Evolutionary conservation across 169 alveolate genomes (phyloP).

Genomic region (Plasmodium fragile): DNA sequence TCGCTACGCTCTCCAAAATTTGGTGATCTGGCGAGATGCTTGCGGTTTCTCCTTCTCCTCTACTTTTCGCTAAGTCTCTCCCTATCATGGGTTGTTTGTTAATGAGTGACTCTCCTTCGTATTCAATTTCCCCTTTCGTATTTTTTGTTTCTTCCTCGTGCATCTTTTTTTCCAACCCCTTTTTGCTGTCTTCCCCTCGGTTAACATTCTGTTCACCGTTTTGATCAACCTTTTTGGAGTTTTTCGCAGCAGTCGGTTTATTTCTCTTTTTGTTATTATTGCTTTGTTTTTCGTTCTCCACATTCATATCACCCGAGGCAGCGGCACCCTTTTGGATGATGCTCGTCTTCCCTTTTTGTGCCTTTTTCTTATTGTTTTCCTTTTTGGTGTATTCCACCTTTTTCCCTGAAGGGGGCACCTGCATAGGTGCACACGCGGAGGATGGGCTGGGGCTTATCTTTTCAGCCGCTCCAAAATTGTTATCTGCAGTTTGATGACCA

Average conservation of each 20-base stretch:
- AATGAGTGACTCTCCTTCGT: background rate
- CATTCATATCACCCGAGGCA: background rate
- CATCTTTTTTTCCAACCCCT: constrained; percentile 1
- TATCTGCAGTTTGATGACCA: background rate
- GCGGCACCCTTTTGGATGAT: background rate
- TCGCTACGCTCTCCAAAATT: constrained; percentile 18
- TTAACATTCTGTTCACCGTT: background rate
- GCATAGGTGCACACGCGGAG: background rate
- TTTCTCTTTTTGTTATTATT: constrained; percentile 11
- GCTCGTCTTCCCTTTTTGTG: background rate
- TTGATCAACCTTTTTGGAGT: background rate
- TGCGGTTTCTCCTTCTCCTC: background rate
- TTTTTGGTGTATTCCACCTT: background rate
- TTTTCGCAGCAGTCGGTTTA: background rate
- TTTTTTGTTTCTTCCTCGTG: background rate
- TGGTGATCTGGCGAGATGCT: background rate
- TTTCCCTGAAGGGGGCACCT: background rate
- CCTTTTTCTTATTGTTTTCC: background rate
- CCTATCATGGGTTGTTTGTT: background rate
- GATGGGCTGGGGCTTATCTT: background rate
- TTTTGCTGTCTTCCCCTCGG: constrained; percentile 31
- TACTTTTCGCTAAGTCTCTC: background rate
- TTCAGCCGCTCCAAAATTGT: background rate
- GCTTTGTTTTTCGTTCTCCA: background rate
- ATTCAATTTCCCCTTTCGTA: background rate